Evolutionary conservation across 352 stramenopile species (phyloP), one percentile per base, ranked within the genome.

Genomic region (Phytopythium litorale): DNA sequence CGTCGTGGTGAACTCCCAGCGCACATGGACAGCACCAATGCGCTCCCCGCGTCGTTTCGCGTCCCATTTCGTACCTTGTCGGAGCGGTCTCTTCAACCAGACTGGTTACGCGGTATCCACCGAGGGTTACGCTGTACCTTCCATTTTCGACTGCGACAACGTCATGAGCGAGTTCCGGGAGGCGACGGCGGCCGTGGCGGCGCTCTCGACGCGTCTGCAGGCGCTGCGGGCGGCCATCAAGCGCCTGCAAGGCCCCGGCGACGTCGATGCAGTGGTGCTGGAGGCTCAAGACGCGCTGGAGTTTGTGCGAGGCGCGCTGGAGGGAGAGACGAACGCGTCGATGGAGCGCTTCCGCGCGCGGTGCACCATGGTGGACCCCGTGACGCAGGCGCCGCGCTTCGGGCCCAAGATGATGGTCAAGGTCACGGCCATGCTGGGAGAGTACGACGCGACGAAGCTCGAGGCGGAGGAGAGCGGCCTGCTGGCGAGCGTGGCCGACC

Each of bases 331-430:
- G 18, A 19, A 71, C 33, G 62, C 28, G 49, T 75, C 63, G 35
- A 81, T 90, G 64, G 68, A 77, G 15, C 83, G 79, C 25, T 87
- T 86, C 35, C 77, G 83, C 16, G 63, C 62, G 8, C 79, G 84
- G 23, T 79, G 71, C 38, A 55, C 59, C 0, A 83, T 86, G 71
- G 66, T 91, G 37, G 86, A 95, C 45, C 84, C 84, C 2, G 68
- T 93, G 50, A 91, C 86, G 49, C 81, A 84, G 38, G 67, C 80
- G 28, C 81, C 84, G 46, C 80, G 86, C 9, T 92, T 92, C 32
- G 86, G 86, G 0, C 84, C 86, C 21, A 89, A 89, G 62, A 95
- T 90, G 73, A 64, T 89, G 63, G 66, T 69, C 9, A 87, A 80
- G 60, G 86, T 92, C 9, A 62, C 76, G 38, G 71, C 73, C 37